A percentile compares a stretch with the other conserved stretches of the same genome.
Conservation (phyloP, 176 grass and related monocot genomes). For the Musa beccarii region DNA sequence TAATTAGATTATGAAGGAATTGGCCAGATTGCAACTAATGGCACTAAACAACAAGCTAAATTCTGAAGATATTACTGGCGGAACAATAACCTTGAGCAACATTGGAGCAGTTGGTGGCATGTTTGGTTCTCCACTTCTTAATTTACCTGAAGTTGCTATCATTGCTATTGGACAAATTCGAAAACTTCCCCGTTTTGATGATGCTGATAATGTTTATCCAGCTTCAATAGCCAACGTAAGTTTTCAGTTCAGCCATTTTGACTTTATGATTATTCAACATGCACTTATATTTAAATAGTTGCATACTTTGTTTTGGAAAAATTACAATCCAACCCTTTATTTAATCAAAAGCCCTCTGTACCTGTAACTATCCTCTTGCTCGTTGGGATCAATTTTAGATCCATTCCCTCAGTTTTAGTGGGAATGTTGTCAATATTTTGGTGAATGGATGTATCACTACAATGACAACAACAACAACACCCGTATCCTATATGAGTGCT, state of each 20-base stretch:
- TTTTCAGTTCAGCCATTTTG: neutral
- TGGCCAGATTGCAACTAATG: constrained; percentile 61
- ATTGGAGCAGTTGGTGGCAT: constrained; percentile 93
- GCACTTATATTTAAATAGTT: neutral
- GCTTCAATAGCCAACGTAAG: constrained; percentile 74
- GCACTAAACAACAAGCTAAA: constrained; percentile 61
- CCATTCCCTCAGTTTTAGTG: neutral
- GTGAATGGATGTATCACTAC: too few species aligned
- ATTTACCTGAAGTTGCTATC: constrained; percentile 91
- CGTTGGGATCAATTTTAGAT: neutral
- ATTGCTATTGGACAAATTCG: constrained; percentile 83
- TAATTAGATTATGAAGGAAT: constrained; percentile 72
- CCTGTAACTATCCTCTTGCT: neutral
- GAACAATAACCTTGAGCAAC: constrained; percentile 93
- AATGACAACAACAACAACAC: too few species aligned
- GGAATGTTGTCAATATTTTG: neutral
- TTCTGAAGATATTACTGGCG: constrained; percentile 60
- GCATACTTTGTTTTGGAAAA: neutral
- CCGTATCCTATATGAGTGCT: too few species aligned
- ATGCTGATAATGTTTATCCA: constrained; percentile 55
- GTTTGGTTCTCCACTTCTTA: constrained; percentile 90
- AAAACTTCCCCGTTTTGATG: constrained; percentile 65
- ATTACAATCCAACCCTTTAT: neutral
- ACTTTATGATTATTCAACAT: constrained; percentile 3
- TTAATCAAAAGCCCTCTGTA: neutral